Percentiles rank a stretch among this genome's conserved stretches.
phyloP scores from a whole-genome alignment of 2,329 filamentous ascomycete species.

The Colletotrichum somersetense region DNA sequence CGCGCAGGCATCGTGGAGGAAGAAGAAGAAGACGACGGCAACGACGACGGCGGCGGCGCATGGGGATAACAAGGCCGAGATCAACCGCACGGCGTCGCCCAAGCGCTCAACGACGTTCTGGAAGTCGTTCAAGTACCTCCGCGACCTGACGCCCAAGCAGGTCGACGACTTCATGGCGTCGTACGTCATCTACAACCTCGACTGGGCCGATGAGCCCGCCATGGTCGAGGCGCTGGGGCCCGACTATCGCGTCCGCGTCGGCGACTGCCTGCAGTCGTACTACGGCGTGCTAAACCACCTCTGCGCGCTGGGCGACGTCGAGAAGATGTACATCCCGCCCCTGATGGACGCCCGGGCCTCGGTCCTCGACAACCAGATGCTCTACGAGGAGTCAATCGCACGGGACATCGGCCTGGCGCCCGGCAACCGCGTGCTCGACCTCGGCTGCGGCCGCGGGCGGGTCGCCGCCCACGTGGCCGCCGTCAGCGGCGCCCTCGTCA shows the following conservation, averaged over 20 bases:
- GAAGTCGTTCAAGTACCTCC: slow-evolving; percentile 63
- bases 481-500: slow-evolving; percentile 60
- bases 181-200: slow-evolving; percentile 68
- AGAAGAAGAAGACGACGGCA: neutral
- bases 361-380: slow-evolving; percentile 64
- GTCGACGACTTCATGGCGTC: slow-evolving; percentile 69
- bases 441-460: slow-evolving; percentile 65
- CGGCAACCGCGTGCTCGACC: slow-evolving; percentile 62
- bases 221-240: slow-evolving; percentile 62
- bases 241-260: slow-evolving; percentile 63
- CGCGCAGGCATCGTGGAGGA: slow-evolving; percentile 21
- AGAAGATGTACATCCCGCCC: slow-evolving; percentile 70
- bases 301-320: slow-evolving; percentile 67
- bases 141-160: slow-evolving; percentile 61
- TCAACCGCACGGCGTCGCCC: slow-evolving; percentile 45
- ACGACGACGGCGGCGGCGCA: neutral
- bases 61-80: neutral
- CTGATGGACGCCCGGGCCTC: slow-evolving; percentile 64
- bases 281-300: slow-evolving; percentile 68
- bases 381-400: slow-evolving; percentile 65
- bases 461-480: slow-evolving; percentile 67
- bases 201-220: slow-evolving; percentile 64
- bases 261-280: slow-evolving; percentile 64
- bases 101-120: slow-evolving; percentile 64
- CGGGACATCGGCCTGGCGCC: slow-evolving; percentile 58